These are phyloP conservation scores for Rhamnella rubrinervis DNA, from an alignment of 331 rosid species.

Conservation along the genomic window DNA sequence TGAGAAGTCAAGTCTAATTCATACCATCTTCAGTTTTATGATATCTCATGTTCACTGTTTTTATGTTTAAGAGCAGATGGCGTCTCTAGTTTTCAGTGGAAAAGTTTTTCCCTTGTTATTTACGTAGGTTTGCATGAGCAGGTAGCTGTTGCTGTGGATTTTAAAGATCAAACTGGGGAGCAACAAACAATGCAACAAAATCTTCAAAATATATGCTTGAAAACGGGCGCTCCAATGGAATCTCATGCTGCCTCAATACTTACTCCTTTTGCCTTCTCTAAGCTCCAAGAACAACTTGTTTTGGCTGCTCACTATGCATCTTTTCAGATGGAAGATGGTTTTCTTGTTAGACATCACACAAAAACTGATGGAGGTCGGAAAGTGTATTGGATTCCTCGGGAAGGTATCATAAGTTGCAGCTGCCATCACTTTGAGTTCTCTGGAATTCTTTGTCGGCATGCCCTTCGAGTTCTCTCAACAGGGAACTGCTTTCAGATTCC, in stretches of 20 bases:
- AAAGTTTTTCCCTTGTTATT: constrained; percentile 9
- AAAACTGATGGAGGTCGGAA: constrained; percentile 85
- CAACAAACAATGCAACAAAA: constrained; percentile 99
- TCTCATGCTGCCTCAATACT: constrained; percentile 87
- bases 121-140: constrained; percentile 39
- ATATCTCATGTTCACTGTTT: neutral
- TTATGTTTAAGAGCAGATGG: neutral
- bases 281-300: constrained; percentile 96
- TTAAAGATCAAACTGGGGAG: constrained; percentile 96
- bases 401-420: constrained; percentile 90
- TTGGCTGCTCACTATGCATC: constrained; percentile 97
- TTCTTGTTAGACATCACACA: constrained; percentile 96
- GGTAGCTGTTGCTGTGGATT: constrained; percentile 97
- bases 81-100: neutral
- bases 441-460: constrained; percentile 89
- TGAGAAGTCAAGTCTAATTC: too few species aligned
- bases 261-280: constrained; percentile 91
- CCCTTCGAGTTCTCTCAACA: constrained; percentile 89
- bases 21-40: too few species aligned
- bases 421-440: constrained; percentile 95
- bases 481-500: constrained; percentile 97
- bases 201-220: constrained; percentile 90
- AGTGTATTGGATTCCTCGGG: constrained; percentile 78
- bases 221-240: constrained; percentile 99
- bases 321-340: constrained; percentile 80